phyloP scores from a whole-genome alignment of 345 rosid species.

The Aquilaria malaccensis region DNA sequence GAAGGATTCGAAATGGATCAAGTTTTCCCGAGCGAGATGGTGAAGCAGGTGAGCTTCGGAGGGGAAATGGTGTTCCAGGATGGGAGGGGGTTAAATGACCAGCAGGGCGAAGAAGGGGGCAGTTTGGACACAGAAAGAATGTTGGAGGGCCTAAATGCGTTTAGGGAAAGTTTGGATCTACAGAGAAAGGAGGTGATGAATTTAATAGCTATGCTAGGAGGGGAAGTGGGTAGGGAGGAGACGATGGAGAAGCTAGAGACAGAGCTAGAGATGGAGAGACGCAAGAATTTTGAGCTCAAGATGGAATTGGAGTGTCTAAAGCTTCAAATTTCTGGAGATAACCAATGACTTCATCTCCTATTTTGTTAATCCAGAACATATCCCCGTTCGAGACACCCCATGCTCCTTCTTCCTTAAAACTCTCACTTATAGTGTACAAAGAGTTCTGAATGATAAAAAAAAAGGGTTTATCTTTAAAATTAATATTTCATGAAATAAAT shows the following conservation, averaged over 20 bases:
- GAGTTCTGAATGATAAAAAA: no score
- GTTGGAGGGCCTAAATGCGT: slow-evolving; percentile 34
- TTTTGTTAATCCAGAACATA: background rate
- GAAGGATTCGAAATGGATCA: slow-evolving; percentile 69
- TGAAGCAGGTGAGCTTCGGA: slow-evolving; percentile 26
- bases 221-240: slow-evolving; percentile 43
- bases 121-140: slow-evolving; percentile 25
- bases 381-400: background rate
- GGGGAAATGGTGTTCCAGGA: slow-evolving; percentile 21
- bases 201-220: slow-evolving; percentile 48
- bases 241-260: slow-evolving; percentile 35
- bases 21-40: slow-evolving; percentile 40
- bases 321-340: slow-evolving; percentile 20
- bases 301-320: slow-evolving; percentile 35
- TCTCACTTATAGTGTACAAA: no score
- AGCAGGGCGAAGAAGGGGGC: background rate
- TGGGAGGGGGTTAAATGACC: background rate
- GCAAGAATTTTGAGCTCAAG: slow-evolving; percentile 36
- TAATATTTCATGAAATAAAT: no score
- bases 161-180: slow-evolving; percentile 64
- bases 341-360: background rate
- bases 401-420: background rate
- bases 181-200: slow-evolving; percentile 42
- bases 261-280: slow-evolving; percentile 49
- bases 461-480: no score